phyloP scores from a whole-genome alignment of 164 flowering plant genomes.

The Saururus chinensis region DNA sequence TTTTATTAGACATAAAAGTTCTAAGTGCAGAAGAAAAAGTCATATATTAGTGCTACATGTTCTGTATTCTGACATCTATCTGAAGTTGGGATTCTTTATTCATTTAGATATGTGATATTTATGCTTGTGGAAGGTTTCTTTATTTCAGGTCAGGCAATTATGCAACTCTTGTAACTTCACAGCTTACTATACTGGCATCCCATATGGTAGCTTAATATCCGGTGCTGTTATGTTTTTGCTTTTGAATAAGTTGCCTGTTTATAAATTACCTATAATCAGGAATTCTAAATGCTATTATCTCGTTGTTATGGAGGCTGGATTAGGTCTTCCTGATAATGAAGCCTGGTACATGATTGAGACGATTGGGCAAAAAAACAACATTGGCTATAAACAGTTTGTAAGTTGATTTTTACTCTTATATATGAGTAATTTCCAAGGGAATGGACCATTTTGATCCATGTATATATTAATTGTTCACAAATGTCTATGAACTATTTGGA shows the following conservation, averaged over 20 bases:
- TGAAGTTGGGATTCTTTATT: not conserved
- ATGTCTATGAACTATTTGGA: too few relatives aligned
- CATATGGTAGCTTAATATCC: conserved; percentile 61
- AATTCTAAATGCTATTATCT: conserved; percentile 4
- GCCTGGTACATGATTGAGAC: conserved; percentile 95
- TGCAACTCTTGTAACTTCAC: conserved; percentile 65
- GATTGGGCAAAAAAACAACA: conserved; percentile 77
- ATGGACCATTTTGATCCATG: not conserved
- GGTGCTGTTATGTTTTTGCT: not conserved
- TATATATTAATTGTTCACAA: too few relatives aligned
- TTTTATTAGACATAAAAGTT: too few relatives aligned
- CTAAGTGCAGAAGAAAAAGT: too few relatives aligned
- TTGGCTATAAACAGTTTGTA: conserved; percentile 78
- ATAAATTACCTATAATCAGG: not conserved
- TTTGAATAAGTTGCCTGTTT: too few relatives aligned
- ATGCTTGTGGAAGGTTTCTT: conserved; percentile 6
- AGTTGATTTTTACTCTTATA: conserved; percentile 17
- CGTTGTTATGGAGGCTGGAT: conserved; percentile 59
- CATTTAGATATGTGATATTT: not conserved
- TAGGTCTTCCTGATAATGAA: conserved; percentile 88
- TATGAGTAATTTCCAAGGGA: not conserved
- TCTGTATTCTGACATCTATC: too few relatives aligned
- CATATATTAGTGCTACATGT: too few relatives aligned
- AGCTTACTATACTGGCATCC: conserved; percentile 68
- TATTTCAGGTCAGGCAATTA: conserved; percentile 62